phyloP scores from a whole-genome alignment of 1,284 basidiomycete species.

The Marasmius oreades region DNA sequence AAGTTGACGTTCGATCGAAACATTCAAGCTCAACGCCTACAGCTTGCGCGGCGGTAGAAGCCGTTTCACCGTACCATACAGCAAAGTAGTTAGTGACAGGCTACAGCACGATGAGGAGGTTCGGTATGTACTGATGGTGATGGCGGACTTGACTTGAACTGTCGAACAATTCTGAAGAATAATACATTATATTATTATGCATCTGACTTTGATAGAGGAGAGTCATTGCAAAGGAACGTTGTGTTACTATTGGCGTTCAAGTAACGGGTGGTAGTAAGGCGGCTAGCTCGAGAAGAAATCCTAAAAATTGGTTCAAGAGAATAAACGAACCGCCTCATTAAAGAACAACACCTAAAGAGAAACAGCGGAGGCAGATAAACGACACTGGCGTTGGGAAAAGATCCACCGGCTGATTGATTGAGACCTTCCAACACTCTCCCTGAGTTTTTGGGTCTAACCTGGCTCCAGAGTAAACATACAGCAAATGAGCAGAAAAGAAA shows the following conservation, averaged over 20 bases:
- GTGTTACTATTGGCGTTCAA: conserved; percentile 3
- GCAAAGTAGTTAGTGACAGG: no score
- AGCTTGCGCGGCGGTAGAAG: no score
- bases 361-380: no score
- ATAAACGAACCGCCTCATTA: neutral
- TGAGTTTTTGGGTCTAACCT: neutral
- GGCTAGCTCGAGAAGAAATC: neutral
- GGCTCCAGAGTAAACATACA: conserved; percentile 1
- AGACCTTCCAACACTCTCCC: neutral
- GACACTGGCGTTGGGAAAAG: no score
- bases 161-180: neutral
- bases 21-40: no score
- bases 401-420: neutral
- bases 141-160: no score
- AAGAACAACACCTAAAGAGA: neutral
- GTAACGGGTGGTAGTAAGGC: neutral
- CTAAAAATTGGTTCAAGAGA: neutral
- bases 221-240: conserved; percentile 13
- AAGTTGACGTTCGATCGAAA: no score
- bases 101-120: no score
- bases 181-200: conserved; percentile 7
- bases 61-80: no score
- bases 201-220: conserved; percentile 2
- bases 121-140: no score
- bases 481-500: conserved; percentile 3